These are phyloP conservation scores for Otatea glauca DNA, from an alignment of 176 grass and related monocot species.

Conservation along the genomic window DNA sequence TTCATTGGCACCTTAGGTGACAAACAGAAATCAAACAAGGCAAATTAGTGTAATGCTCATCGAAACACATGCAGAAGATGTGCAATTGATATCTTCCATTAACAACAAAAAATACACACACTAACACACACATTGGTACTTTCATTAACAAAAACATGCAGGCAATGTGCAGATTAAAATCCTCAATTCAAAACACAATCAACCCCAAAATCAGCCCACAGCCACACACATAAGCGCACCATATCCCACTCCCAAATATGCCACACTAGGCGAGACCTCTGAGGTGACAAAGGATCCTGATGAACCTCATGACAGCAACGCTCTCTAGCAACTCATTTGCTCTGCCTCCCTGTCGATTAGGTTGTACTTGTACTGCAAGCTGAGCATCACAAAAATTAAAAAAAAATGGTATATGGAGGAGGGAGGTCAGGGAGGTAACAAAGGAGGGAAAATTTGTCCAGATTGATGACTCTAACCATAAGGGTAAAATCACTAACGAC, in stretches of 20 bases:
- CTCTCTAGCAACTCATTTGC: too few relatives aligned
- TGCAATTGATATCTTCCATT: not conserved
- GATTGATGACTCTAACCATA: not conserved
- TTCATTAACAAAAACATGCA: slow-evolving; percentile 1
- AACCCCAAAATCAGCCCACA: not conserved
- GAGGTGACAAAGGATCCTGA: not conserved
- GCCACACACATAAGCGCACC: not conserved
- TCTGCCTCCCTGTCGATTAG: too few relatives aligned
- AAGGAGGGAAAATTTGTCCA: not conserved
- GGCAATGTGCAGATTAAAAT: not conserved
- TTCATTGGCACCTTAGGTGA: not conserved
- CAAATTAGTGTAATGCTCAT: not conserved
- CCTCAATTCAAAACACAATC: not conserved
- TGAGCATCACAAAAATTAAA: not conserved
- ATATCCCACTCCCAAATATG: not conserved
- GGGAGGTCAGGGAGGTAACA: not conserved
- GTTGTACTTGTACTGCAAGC: not conserved
- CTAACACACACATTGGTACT: not conserved
- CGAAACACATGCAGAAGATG: not conserved
- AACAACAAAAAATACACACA: not conserved
- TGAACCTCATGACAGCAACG: not conserved
- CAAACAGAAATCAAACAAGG: slow-evolving; percentile 10
- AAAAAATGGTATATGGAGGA: not conserved
- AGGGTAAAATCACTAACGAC: not conserved
- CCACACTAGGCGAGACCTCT: not conserved